Conservation (phyloP, 805 yeast species). For the Wickerhamiella lipophila region DNA sequence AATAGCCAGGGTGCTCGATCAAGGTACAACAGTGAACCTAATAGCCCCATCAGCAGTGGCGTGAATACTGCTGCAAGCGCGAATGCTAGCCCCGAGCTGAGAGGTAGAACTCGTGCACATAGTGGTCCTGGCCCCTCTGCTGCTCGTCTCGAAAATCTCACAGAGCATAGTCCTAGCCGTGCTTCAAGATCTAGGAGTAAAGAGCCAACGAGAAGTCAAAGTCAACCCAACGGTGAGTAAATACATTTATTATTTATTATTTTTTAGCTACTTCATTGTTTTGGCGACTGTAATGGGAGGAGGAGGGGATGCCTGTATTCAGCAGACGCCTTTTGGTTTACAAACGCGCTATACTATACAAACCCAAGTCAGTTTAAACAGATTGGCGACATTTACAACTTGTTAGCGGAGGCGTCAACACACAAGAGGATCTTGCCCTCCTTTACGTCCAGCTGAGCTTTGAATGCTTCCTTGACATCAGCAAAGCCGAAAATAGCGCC, state of each 20-base stretch:
- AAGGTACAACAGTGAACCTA: neutral
- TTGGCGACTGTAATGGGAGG: no score
- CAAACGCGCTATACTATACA: no score
- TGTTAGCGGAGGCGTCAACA: neutral
- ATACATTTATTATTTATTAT: neutral
- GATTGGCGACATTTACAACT: no score
- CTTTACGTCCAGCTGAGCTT: neutral
- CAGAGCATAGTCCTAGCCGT: neutral
- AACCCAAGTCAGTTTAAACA: no score
- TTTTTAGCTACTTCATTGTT: no score
- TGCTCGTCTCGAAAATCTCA: neutral
- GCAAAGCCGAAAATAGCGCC: neutral
- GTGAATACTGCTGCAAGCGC: neutral
- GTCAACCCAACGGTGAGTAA: neutral
- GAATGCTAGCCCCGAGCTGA: neutral
- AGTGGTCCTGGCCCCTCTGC: neutral
- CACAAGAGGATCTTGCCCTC: slow-evolving; percentile 13
- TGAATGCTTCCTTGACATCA: slow-evolving; percentile 3
- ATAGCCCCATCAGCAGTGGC: neutral
- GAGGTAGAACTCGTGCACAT: neutral
- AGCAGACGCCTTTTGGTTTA: no score
- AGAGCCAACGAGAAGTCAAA: neutral
- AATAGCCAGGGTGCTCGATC: neutral
- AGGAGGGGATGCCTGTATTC: no score
- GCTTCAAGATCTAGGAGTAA: neutral